Evolutionary conservation across 1,139 yeast genomes (phyloP).

Genomic region (Casaregolazyma suthepensis): DNA sequence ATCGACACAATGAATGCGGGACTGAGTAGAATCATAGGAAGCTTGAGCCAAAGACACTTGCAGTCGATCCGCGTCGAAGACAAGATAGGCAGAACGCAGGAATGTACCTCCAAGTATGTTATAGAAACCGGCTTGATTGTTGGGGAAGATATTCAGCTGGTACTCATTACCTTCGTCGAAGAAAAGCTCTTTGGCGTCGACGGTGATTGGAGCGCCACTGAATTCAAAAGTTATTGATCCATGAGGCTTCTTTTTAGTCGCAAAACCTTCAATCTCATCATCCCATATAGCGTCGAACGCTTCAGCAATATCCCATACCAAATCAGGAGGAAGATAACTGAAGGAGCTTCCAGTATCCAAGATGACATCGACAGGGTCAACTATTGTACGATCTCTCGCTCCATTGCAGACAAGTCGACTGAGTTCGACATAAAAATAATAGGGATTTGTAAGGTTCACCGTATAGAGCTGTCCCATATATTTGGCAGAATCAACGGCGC

Average conservation of each 20-base stretch:
- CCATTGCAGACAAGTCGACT: constrained; percentile 2
- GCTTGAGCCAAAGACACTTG: constrained; percentile 21
- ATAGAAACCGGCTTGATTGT: neutral
- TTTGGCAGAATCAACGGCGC: constrained; percentile 52
- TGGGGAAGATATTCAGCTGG: neutral
- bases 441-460: constrained; percentile 21
- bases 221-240: constrained; percentile 33
- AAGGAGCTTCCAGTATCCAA: constrained; percentile 46
- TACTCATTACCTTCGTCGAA: neutral
- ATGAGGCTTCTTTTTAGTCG: constrained; percentile 10
- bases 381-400: constrained; percentile 24
- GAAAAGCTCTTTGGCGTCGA: constrained; percentile 30
- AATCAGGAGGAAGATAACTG: constrained; percentile 28
- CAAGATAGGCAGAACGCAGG: constrained; percentile 67
- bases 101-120: constrained; percentile 63
- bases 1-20: constrained; percentile 21
- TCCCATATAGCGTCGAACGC: constrained; percentile 17
- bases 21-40: constrained; percentile 17
- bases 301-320: constrained; percentile 23
- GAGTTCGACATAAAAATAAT: constrained; percentile 11
- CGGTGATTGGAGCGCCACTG: constrained; percentile 37
- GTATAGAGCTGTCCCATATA: constrained; percentile 41
- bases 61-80: constrained; percentile 48
- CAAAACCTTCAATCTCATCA: constrained; percentile 8
- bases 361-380: constrained; percentile 21